phyloP scores from a whole-genome alignment of 768 basidiomycete genomes.

The Termitomyces sp. region DNA sequence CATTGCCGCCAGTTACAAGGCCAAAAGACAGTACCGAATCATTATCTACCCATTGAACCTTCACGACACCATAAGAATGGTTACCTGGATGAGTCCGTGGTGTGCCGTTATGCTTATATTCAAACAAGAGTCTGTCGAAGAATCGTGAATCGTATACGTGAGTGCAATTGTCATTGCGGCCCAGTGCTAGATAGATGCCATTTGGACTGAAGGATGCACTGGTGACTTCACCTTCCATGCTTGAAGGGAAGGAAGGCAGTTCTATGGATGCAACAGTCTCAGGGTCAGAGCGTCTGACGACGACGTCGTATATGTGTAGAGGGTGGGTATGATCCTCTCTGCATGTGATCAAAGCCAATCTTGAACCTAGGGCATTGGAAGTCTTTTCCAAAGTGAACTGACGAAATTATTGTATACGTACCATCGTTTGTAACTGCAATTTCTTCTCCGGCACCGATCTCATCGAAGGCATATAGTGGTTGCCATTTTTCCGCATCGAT shows the following conservation, averaged over 20 bases:
- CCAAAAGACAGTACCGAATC: slow-evolving; percentile 30
- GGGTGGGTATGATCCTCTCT: slow-evolving; percentile 22
- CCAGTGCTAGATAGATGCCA: slow-evolving; percentile 53
- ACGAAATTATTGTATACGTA: slow-evolving; percentile 11
- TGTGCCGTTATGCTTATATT: slow-evolving; percentile 38
- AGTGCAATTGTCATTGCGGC: slow-evolving; percentile 49
- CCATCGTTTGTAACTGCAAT: slow-evolving; percentile 42
- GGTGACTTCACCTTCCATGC: slow-evolving; percentile 40
- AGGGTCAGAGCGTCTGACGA: slow-evolving; percentile 27
- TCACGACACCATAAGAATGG: slow-evolving; percentile 43
- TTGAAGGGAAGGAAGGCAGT: slow-evolving; percentile 29
- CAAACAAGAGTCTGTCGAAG: slow-evolving; percentile 38
- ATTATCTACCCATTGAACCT: slow-evolving; percentile 48
- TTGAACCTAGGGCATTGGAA: slow-evolving; percentile 19
- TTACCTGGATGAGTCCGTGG: slow-evolving; percentile 25
- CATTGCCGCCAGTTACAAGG: slow-evolving; percentile 56
- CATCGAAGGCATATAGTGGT: slow-evolving; percentile 31
- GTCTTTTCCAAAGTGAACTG: not conserved
- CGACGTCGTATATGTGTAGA: slow-evolving; percentile 51
- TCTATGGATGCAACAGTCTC: slow-evolving; percentile 22
- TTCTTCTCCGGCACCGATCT: slow-evolving; percentile 48
- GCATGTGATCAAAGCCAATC: slow-evolving; percentile 28
- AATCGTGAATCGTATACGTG: slow-evolving; percentile 64
- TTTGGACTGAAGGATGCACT: slow-evolving; percentile 53
- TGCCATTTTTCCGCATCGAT: slow-evolving; percentile 34